Evolutionary conservation across 2,329 filamentous ascomycete genomes (phyloP).

Genomic region (Colletotrichum tabaci): DNA sequence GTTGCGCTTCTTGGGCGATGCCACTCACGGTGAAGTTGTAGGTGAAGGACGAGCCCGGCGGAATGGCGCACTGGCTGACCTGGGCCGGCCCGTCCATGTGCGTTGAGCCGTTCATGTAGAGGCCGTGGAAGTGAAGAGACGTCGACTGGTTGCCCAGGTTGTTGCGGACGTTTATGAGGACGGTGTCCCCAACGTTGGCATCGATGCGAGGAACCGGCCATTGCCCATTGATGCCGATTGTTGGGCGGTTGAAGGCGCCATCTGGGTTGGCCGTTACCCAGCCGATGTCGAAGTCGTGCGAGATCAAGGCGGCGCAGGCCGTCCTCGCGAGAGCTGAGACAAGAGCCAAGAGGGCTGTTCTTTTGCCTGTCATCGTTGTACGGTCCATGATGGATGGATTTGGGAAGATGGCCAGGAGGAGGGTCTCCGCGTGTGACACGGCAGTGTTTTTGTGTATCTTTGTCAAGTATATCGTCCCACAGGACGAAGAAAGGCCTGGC

Average conservation of each 20-base stretch:
- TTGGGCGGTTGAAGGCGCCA: slow-evolving; percentile 73
- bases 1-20: neutral
- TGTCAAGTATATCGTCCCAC: neutral
- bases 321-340: slow-evolving; percentile 34
- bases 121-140: slow-evolving; percentile 79
- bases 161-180: slow-evolving; percentile 73
- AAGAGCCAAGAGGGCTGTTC: slow-evolving; percentile 28
- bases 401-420: neutral
- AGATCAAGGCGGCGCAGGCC: slow-evolving; percentile 58
- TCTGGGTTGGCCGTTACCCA: slow-evolving; percentile 84
- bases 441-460: slow-evolving; percentile 1
- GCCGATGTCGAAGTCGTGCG: slow-evolving; percentile 77
- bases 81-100: slow-evolving; percentile 80
- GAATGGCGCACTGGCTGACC: slow-evolving; percentile 78
- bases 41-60: slow-evolving; percentile 74
- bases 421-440: neutral
- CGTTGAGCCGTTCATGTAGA: slow-evolving; percentile 77
- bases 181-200: slow-evolving; percentile 73
- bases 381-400: neutral
- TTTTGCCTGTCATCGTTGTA: slow-evolving; percentile 5
- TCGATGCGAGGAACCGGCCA: slow-evolving; percentile 81
- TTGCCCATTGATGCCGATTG: slow-evolving; percentile 82
- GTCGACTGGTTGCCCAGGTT: slow-evolving; percentile 74
- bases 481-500: neutral
- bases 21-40: slow-evolving; percentile 76